A percentile compares a stretch with the other conserved stretches of the same genome.
These are phyloP conservation scores for Phialophora tarda DNA, from an alignment of 2,329 filamentous ascomycete genomes.

Conservation along the genomic window DNA sequence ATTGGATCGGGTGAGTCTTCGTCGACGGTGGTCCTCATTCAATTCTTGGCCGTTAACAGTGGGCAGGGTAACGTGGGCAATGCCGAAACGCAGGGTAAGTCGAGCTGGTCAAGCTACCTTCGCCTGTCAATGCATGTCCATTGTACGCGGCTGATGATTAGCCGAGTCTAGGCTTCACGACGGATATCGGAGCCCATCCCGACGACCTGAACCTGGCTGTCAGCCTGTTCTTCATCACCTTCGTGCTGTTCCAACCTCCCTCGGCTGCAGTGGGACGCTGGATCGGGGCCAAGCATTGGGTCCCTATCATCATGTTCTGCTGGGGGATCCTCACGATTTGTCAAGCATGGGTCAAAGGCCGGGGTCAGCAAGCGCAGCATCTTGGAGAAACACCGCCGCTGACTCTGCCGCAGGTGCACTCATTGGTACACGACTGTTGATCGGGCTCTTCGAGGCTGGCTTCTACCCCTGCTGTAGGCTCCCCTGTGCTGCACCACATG, in stretches of 20 bases:
- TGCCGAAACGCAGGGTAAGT: constrained; percentile 54
- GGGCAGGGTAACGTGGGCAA: constrained; percentile 57
- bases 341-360: constrained; percentile 54
- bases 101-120: background rate
- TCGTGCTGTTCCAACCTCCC: constrained; percentile 63
- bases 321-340: constrained; percentile 58
- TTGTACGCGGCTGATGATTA: background rate
- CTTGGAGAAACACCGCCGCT: constrained; percentile 41
- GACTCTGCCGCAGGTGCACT: constrained; percentile 13
- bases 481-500: background rate
- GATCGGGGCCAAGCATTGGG: constrained; percentile 58
- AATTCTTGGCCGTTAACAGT: background rate
- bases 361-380: constrained; percentile 53
- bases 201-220: constrained; percentile 62
- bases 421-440: constrained; percentile 41
- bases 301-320: constrained; percentile 61
- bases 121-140: background rate
- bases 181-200: constrained; percentile 59
- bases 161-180: constrained; percentile 53
- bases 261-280: constrained; percentile 54
- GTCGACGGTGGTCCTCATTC: background rate
- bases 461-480: constrained; percentile 52
- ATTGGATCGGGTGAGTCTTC: constrained; percentile 51
- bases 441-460: constrained; percentile 45
- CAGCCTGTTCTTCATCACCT: constrained; percentile 63